These are phyloP conservation scores for Halenospora varia DNA, from an alignment of 495 filamentous ascomycete genomes.

Conservation along the genomic window DNA sequence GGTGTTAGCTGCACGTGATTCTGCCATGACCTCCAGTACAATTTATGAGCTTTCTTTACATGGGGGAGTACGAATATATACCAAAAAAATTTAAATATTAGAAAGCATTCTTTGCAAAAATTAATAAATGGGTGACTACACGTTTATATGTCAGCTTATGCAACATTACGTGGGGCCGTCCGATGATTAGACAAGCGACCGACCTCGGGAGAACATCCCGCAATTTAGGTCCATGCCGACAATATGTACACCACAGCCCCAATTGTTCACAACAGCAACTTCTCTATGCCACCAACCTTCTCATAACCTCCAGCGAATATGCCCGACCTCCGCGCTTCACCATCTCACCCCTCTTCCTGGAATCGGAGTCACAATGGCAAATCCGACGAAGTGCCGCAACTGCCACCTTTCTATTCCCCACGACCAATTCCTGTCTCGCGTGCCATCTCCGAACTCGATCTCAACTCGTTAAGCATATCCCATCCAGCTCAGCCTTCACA, in stretches of 20 bases:
- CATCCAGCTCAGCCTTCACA: slow-evolving; percentile 6
- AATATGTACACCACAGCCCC: neutral
- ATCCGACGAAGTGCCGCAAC: slow-evolving; percentile 16
- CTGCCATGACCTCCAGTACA: too few relatives aligned
- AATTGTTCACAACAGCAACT: neutral
- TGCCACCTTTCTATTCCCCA: slow-evolving; percentile 42
- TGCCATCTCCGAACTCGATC: slow-evolving; percentile 32
- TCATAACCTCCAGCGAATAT: neutral
- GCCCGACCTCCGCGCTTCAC: neutral
- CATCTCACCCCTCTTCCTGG: slow-evolving; percentile 7
- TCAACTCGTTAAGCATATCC: slow-evolving; percentile 21
- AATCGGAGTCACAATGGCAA: neutral
- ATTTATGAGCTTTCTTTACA: too few relatives aligned
- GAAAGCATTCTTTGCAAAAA: neutral
- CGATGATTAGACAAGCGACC: neutral
- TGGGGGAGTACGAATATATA: too few relatives aligned
- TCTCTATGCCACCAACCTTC: neutral
- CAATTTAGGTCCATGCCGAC: neutral
- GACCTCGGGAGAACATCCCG: neutral
- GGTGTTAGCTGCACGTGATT: too few relatives aligned
- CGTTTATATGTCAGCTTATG: neutral
- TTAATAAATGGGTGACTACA: neutral
- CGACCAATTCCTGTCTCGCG: slow-evolving; percentile 31
- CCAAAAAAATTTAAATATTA: neutral
- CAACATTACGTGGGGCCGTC: neutral